Base-by-base conservation (phyloP, 2,329 filamentous ascomycete species). In the Ophiosphaerella narmari region DNA sequence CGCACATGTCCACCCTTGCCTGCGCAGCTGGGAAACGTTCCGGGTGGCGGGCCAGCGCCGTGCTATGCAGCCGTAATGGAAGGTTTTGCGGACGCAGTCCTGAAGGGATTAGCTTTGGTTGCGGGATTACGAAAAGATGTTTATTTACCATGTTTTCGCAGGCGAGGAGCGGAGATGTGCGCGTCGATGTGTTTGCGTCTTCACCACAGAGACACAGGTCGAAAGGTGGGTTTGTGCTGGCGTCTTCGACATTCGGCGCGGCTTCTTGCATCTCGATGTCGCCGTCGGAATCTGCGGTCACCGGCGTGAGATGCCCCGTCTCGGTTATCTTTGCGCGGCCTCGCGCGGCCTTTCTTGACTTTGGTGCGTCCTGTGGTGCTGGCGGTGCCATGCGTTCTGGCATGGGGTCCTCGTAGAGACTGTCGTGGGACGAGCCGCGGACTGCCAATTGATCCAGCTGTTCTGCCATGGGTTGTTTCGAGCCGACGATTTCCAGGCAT, bases 11-110 rank as follows among this genome's bases (percentile, higher is more conserved):
- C 58, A 61, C 3, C 35, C 26, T 11, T 31, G 43, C 33, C 29
- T 44, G 12, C 46, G 42, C 2, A 8, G 26, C 23, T 37, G 23
- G 1, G 46, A 42, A 18, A 18, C 11, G 1, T 13, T 29, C 9
- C 14, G 29, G 12, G 38, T 12, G 29, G 42, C 7, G 24, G 37
- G 37, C 52, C 50, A 58, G 18, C 46, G 35, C 1, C 55, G 21
- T 36, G 44, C 36, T 11, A 61, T 47, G 38, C 65, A 67, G 8
- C 56, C 41, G 5, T 59, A 35, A 21, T 67, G 65, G 41, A 63
- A 67, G 7, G 46, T 42, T 13, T 52, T 49, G 7, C 63, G 62
- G 24, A 61, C 45, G 32, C 65, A 67, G 32, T 57, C 47, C 63
- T 67, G 13, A 29, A 1, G 11, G 3, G 24, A 32, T 53, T 37